A percentile compares a stretch with the other conserved stretches of the same genome.
Conservation (phyloP, 495 filamentous ascomycete species). For the Penicillium tannophilum region DNA sequence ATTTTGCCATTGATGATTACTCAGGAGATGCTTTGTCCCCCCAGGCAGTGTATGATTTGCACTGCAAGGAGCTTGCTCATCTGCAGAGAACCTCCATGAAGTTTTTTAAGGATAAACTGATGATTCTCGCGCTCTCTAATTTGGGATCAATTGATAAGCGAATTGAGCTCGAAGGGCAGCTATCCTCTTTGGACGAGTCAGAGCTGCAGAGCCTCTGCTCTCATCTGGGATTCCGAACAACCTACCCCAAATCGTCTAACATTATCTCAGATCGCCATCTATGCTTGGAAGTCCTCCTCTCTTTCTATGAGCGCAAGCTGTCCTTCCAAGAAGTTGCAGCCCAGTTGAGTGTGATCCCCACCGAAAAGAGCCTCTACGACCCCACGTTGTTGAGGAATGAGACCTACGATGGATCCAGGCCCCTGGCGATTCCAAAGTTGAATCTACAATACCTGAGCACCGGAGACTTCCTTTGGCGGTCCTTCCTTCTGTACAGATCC, state of each 20-base stretch:
- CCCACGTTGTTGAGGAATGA: constrained; percentile 81
- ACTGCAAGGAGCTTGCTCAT: constrained; percentile 73
- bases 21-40: constrained; percentile 73
- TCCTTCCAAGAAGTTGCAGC: constrained; percentile 81
- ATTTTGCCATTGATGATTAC: constrained; percentile 92
- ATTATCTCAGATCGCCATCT: constrained; percentile 66
- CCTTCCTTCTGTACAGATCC: constrained; percentile 83
- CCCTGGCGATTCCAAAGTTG: constrained; percentile 89
- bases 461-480: constrained; percentile 93
- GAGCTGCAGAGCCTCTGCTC: constrained; percentile 72
- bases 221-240: constrained; percentile 74
- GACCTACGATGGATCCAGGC: constrained; percentile 83
- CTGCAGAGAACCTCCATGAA: constrained; percentile 82
- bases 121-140: constrained; percentile 87
- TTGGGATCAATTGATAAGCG: constrained; percentile 84
- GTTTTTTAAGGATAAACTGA: constrained; percentile 86
- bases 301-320: constrained; percentile 72
- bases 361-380: constrained; percentile 83
- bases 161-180: constrained; percentile 74
- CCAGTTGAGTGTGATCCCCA: constrained; percentile 75
- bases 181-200: constrained; percentile 68
- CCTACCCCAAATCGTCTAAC: constrained; percentile 71
- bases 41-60: constrained; percentile 74
- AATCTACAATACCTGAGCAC: constrained; percentile 95
- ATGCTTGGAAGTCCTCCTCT: constrained; percentile 75